Evolutionary conservation across 345 rosid species (phyloP).

Genomic region (Populus nigra): DNA sequence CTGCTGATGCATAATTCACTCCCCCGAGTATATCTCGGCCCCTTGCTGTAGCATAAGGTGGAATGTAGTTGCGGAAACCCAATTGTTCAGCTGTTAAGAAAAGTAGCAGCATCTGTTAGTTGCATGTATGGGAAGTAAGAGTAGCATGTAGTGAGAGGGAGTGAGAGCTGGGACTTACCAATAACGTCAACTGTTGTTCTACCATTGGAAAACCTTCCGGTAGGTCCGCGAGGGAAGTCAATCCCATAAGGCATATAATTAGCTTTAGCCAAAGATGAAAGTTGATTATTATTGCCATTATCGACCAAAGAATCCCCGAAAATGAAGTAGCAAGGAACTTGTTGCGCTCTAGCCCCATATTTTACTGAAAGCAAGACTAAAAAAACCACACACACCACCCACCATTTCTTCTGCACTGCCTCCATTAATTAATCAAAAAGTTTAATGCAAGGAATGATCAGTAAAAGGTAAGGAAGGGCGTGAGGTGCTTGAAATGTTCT

Average conservation of each 20-base stretch:
- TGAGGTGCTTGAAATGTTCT: background rate
- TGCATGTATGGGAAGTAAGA: background rate
- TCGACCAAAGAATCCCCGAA: slow-evolving; percentile 96
- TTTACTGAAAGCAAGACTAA: background rate
- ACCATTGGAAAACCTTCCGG: slow-evolving; percentile 79
- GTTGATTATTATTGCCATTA: slow-evolving; percentile 79
- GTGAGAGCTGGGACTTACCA: slow-evolving; percentile 32
- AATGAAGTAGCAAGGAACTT: slow-evolving; percentile 76
- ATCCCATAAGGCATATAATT: slow-evolving; percentile 81
- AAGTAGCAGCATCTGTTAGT: background rate
- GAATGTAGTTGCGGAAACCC: slow-evolving; percentile 60
- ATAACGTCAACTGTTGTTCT: slow-evolving; percentile 71
- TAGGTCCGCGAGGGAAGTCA: slow-evolving; percentile 66
- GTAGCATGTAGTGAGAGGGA: background rate
- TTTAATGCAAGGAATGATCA: background rate
- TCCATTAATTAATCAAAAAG: slow-evolving; percentile 1
- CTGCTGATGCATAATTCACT: slow-evolving; percentile 83
- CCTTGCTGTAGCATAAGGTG: slow-evolving; percentile 48
- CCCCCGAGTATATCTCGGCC: slow-evolving; percentile 59
- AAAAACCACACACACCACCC: background rate
- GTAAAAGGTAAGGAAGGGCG: background rate
- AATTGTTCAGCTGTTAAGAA: slow-evolving; percentile 57
- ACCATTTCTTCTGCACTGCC: background rate
- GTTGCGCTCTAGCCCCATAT: slow-evolving; percentile 39
- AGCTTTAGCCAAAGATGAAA: slow-evolving; percentile 63